A percentile compares a stretch with the other conserved stretches of the same genome.
Conservation (phyloP, 202 grass and related monocot species). For the Zoysia matrella region DNA sequence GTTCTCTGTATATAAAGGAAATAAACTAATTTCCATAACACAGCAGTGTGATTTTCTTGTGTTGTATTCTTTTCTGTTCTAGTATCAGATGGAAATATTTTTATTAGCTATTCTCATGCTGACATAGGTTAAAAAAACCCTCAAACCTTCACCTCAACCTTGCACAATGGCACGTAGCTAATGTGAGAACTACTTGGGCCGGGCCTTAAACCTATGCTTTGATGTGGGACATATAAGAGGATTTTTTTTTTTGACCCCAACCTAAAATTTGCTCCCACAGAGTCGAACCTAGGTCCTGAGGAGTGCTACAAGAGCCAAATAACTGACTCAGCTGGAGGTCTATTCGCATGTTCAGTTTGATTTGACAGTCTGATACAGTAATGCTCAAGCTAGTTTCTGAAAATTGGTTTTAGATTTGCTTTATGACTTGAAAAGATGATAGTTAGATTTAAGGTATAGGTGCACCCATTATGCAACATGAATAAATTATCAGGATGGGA, state of each 20-base stretch:
- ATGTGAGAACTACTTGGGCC: no score
- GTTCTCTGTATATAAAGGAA: conserved; percentile 6
- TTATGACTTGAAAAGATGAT: neutral
- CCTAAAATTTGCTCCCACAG: no score
- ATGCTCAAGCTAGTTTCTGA: neutral
- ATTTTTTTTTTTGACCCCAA: no score
- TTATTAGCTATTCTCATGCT: neutral
- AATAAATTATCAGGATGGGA: neutral
- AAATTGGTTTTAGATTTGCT: neutral
- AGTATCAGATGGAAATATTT: conserved; percentile 11
- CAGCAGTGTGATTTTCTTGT: neutral
- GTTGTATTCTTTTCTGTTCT: conserved; percentile 11
- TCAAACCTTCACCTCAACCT: no score
- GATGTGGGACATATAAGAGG: no score
- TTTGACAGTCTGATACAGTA: neutral
- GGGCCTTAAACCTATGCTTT: no score
- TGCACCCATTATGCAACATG: neutral
- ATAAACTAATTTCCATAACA: neutral
- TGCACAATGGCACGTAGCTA: no score
- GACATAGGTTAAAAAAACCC: neutral
- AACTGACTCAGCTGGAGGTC: no score
- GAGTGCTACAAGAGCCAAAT: no score
- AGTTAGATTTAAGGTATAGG: neutral
- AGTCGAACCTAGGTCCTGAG: no score
- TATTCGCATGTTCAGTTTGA: neutral